Conservation (phyloP, 164 flowering plant genomes). For the Chimonanthus salicifolius region DNA sequence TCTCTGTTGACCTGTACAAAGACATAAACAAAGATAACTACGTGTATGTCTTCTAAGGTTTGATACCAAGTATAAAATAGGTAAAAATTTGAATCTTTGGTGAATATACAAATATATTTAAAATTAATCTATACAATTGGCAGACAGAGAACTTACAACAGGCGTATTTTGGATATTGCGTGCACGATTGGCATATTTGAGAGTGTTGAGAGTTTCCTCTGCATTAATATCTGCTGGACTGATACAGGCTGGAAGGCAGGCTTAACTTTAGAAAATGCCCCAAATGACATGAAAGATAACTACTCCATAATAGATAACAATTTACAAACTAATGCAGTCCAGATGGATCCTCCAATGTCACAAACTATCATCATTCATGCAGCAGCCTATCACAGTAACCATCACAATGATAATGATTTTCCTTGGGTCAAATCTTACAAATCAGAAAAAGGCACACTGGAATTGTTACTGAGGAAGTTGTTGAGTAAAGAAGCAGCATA, state of each 20-base stretch:
- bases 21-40: background rate
- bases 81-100: too few relatives aligned
- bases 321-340: too few relatives aligned
- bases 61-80: too few relatives aligned
- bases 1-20: slow-evolving; percentile 80
- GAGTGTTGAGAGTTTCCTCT: slow-evolving; percentile 96
- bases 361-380: background rate
- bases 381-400: background rate
- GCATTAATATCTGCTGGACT: slow-evolving; percentile 99
- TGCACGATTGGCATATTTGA: slow-evolving; percentile 98
- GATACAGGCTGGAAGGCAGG: slow-evolving; percentile 70
- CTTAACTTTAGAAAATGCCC: slow-evolving; percentile 1
- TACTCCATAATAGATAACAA: too few relatives aligned
- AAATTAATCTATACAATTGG: slow-evolving; percentile 6
- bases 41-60: background rate
- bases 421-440: background rate
- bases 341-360: too few relatives aligned
- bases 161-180: slow-evolving; percentile 97
- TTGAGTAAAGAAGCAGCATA: background rate
- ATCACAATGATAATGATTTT: too few relatives aligned
- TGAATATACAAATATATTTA: background rate
- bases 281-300: background rate
- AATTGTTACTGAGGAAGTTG: background rate
- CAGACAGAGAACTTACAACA: slow-evolving; percentile 53
- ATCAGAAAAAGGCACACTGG: background rate